phyloP scores from a whole-genome alignment of 129 eudicot species.

The Escallonia rubra region DNA sequence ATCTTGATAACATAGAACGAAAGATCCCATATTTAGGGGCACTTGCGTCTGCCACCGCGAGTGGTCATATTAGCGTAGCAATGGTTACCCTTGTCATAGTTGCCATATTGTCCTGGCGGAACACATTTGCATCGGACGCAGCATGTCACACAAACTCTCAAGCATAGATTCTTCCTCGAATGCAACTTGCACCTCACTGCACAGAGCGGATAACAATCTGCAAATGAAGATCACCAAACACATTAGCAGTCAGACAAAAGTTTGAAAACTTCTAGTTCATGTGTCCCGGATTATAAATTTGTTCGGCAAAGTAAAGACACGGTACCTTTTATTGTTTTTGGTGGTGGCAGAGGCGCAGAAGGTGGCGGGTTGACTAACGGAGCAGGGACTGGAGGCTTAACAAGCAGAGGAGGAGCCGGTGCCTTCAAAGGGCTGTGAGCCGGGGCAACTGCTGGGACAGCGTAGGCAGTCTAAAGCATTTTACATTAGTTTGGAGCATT shows the following conservation, averaged over 20 bases:
- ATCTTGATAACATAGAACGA: background rate
- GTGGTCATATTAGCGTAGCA: slow-evolving; percentile 77
- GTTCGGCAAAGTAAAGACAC: background rate
- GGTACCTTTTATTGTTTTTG: slow-evolving; percentile 5
- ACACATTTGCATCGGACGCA: slow-evolving; percentile 89
- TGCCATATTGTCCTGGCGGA: slow-evolving; percentile 80
- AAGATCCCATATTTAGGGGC: slow-evolving; percentile 41
- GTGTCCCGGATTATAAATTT: background rate
- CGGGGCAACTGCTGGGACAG: background rate
- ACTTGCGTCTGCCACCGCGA: slow-evolving; percentile 64
- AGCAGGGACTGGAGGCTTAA: slow-evolving; percentile 25
- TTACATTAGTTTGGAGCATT: too few relatives aligned
- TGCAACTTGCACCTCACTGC: slow-evolving; percentile 49
- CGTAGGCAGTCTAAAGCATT: too few relatives aligned
- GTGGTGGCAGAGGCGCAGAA: slow-evolving; percentile 6
- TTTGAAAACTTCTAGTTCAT: background rate
- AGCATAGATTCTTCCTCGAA: slow-evolving; percentile 55
- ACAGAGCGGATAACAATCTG: slow-evolving; percentile 66
- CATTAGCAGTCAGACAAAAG: too few relatives aligned
- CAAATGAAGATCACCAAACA: background rate
- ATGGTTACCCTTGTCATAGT: slow-evolving; percentile 55
- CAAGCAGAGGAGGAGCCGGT: slow-evolving; percentile 30
- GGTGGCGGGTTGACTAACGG: slow-evolving; percentile 6
- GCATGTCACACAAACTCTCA: slow-evolving; percentile 65
- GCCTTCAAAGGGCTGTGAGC: slow-evolving; percentile 12